Base-by-base conservation (phyloP, 805 yeast species). In the Metschnikowia rubicola region DNA sequence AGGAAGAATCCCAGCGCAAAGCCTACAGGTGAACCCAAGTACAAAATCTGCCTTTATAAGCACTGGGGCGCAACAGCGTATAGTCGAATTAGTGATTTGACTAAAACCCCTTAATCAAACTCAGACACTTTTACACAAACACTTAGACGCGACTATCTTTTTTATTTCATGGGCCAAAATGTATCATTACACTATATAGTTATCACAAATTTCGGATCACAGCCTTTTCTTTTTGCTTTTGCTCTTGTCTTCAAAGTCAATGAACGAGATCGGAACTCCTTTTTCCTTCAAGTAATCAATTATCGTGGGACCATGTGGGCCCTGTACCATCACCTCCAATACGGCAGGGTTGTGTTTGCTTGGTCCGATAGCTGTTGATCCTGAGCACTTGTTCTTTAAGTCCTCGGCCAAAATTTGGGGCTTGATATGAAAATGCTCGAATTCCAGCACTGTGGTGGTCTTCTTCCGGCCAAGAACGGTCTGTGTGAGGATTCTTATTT, bases 301-400 rank as follows among this genome's bases (percentile, higher is more conserved):
- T 10, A 86, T 79, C 0, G 75, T 63, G 39, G 79, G 76, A 21
- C 82, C 81, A 62, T 92, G 98, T 2, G 92, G 86, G 0, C 99
- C 99, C 68, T 94, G 98, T 2, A 94, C 96, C 39, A 82, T 76
- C 4, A 94, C 89, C 57, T 88, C 95, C 35, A 73, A 64, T 0
- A 77, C 58, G 34, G 74, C 77, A 4, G 84, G 83, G 43, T 79
- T 76, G 35, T 77, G 78, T 12, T 71, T 70, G 36, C 80, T 78
- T 29, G 79, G 81, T 0, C 84, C 84, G 10, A 87, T 75, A 0
- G 96, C 83, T 0, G 94, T 77, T 0, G 97, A 88, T 0, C 97
- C 96, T 10, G 96, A 91, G 63, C 98, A 94, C 53, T 82, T 83
- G 17, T 81, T 80, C 49, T 85, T 81, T 52, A 92, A 66, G 37